phyloP scores from a whole-genome alignment of 805 yeast genomes.

The Wickerhamiella australiensis region DNA sequence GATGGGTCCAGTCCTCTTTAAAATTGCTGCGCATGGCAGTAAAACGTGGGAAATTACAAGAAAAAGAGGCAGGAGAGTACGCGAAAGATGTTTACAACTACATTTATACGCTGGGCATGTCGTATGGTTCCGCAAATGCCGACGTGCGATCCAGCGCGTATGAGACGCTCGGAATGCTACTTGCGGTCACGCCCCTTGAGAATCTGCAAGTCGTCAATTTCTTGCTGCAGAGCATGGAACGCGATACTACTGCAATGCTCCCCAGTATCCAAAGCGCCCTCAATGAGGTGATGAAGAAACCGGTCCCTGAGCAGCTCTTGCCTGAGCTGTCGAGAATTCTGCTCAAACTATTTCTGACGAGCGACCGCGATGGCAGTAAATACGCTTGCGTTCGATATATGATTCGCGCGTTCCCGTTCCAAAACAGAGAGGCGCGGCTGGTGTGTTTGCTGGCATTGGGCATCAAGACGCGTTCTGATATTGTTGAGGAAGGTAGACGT shows the following conservation, averaged over 20 bases:
- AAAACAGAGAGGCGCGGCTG: slow-evolving; percentile 53
- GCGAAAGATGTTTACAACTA: slow-evolving; percentile 3
- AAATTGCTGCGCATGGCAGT: slow-evolving; percentile 1
- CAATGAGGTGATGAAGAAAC: slow-evolving; percentile 41
- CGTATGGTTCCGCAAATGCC: slow-evolving; percentile 4
- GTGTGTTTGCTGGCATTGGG: slow-evolving; percentile 50
- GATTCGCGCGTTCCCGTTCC: slow-evolving; percentile 52
- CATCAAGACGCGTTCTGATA: slow-evolving; percentile 51
- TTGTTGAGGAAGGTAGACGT: slow-evolving; percentile 62
- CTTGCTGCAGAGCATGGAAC: slow-evolving; percentile 54
- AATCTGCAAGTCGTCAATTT: slow-evolving; percentile 44
- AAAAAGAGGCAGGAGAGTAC: not conserved
- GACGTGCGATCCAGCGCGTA: slow-evolving; percentile 29
- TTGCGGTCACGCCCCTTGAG: slow-evolving; percentile 34
- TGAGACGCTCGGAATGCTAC: slow-evolving; percentile 62
- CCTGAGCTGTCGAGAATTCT: slow-evolving; percentile 33
- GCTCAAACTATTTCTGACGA: slow-evolving; percentile 30
- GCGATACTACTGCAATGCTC: slow-evolving; percentile 51
- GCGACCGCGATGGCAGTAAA: slow-evolving; percentile 38
- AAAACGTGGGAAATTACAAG: not conserved
- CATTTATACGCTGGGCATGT: slow-evolving; percentile 1
- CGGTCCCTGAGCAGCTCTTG: slow-evolving; percentile 28
- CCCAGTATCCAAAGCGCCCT: slow-evolving; percentile 62
- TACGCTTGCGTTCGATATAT: slow-evolving; percentile 54
- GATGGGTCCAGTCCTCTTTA: slow-evolving; percentile 5